These are phyloP conservation scores for Stagonosporopsis rhizophila DNA, from an alignment of 2,329 filamentous ascomycete genomes.

Conservation along the genomic window DNA sequence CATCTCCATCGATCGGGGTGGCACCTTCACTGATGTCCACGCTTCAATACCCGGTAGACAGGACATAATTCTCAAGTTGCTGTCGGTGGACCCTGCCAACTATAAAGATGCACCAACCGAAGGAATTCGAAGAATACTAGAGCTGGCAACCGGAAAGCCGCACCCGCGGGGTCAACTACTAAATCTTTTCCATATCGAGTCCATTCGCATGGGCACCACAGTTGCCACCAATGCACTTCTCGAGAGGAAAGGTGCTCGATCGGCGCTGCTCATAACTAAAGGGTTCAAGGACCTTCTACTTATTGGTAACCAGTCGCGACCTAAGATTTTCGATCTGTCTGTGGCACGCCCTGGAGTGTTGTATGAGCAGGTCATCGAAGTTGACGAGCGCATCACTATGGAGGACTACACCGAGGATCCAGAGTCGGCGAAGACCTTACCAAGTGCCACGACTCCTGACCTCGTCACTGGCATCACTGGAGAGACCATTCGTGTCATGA, in stretches of 20 bases:
- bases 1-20: conserved; percentile 23
- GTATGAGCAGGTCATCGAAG: conserved; percentile 21
- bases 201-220: conserved; percentile 39
- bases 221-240: conserved; percentile 43
- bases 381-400: too few relatives aligned
- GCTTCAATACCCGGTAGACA: conserved; percentile 31
- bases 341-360: conserved; percentile 28
- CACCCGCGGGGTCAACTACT: conserved; percentile 2
- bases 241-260: conserved; percentile 39
- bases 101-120: conserved; percentile 43
- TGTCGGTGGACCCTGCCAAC: conserved; percentile 39
- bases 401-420: too few relatives aligned
- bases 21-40: conserved; percentile 30
- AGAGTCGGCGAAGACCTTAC: too few relatives aligned
- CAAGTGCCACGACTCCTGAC: too few relatives aligned
- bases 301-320: conserved; percentile 45
- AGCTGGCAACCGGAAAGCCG: conserved; percentile 8
- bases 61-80: conserved; percentile 39
- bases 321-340: conserved; percentile 38
- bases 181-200: conserved; percentile 9
- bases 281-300: conserved; percentile 41
- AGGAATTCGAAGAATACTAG: conserved; percentile 36
- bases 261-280: conserved; percentile 37
- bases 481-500: too few relatives aligned
- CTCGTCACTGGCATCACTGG: too few relatives aligned